Conservation (phyloP, 805 yeast genomes). For the Huiozyma sinensis region DNA sequence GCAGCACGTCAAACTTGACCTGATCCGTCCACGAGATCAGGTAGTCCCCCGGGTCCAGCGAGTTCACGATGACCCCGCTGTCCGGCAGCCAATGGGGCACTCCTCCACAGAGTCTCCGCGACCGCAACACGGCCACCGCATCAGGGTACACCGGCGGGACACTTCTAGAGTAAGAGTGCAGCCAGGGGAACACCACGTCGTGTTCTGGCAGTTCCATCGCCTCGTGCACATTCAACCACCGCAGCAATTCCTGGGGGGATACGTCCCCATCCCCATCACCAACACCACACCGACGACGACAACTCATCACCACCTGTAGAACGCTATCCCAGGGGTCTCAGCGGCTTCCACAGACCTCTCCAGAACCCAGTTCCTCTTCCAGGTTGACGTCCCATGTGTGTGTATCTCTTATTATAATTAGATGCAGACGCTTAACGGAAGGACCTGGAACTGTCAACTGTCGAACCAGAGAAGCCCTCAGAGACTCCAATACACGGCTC, state of each 20-base stretch:
- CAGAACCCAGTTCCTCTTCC: no score
- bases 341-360: no score
- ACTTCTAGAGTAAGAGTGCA: constrained; percentile 61
- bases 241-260: neutral
- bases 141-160: constrained; percentile 46
- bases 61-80: constrained; percentile 42
- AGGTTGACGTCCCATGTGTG: no score
- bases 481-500: neutral
- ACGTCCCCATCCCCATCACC: neutral
- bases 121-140: constrained; percentile 26
- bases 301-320: no score
- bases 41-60: constrained; percentile 44
- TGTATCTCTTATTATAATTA: no score
- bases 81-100: constrained; percentile 13
- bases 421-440: no score
- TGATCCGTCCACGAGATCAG: constrained; percentile 39
- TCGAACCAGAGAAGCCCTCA: neutral
- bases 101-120: constrained; percentile 8
- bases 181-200: constrained; percentile 74
- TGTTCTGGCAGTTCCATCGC: constrained; percentile 46
- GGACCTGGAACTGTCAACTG: neutral
- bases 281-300: neutral
- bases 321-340: no score
- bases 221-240: constrained; percentile 2
- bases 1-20: constrained; percentile 17